A percentile compares a stretch with the other conserved stretches of the same genome.
phyloP scores from a whole-genome alignment of 176 grass and related monocot species.

The Themeda triandra region DNA sequence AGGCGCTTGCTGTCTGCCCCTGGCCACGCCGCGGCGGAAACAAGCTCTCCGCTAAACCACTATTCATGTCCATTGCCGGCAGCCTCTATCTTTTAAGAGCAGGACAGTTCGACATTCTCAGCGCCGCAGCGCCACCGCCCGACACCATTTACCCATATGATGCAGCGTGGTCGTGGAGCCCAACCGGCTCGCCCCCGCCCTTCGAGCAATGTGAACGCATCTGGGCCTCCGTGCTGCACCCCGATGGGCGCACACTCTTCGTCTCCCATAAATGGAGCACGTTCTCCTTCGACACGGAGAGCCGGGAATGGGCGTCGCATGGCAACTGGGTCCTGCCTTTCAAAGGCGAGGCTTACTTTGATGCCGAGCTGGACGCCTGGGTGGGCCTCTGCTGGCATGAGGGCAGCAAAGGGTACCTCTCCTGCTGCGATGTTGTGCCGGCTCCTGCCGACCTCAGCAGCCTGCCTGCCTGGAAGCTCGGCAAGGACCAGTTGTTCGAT shows the following conservation, averaged over 20 bases:
- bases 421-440: neutral
- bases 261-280: neutral
- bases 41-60: neutral
- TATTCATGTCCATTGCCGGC: neutral
- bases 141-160: neutral
- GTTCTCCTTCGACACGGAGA: neutral
- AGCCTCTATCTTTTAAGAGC: neutral
- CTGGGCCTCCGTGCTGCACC: neutral
- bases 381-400: neutral
- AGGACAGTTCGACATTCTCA: neutral
- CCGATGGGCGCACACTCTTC: neutral
- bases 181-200: neutral
- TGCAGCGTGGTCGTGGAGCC: neutral
- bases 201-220: neutral
- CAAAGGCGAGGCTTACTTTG: neutral
- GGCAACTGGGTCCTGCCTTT: neutral
- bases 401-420: neutral
- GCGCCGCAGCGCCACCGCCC: neutral
- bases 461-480: neutral
- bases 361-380: neutral
- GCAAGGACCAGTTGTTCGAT: constrained; percentile 6
- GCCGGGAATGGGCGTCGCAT: neutral
- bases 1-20: neutral
- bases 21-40: neutral
- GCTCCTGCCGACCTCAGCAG: neutral